Evolutionary conservation across 2,329 filamentous ascomycete species (phyloP).

Genomic region (Claviceps fusiformis): DNA sequence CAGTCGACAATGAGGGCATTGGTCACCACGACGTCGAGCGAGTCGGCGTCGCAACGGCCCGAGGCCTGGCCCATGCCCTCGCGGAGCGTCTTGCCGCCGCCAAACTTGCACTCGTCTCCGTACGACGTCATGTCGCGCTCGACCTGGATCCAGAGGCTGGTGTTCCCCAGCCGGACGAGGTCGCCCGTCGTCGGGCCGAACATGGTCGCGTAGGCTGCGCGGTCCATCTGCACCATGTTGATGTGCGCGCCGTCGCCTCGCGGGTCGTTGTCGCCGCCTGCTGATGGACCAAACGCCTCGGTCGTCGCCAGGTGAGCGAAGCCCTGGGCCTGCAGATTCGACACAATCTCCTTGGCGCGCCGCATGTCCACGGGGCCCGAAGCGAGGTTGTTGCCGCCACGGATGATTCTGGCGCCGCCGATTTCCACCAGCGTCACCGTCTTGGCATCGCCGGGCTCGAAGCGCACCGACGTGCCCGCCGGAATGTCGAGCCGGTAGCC

Average conservation of each 20-base stretch:
- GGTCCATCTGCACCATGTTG: conserved; percentile 56
- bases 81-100: conserved; percentile 82
- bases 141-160: conserved; percentile 80
- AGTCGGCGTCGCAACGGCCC: conserved; percentile 56
- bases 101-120: conserved; percentile 91
- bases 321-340: conserved; percentile 53
- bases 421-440: conserved; percentile 87
- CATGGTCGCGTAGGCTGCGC: conserved; percentile 71
- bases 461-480: conserved; percentile 81
- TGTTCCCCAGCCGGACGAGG: conserved; percentile 65
- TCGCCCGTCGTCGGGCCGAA: conserved; percentile 90
- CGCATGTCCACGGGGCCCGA: conserved; percentile 54
- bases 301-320: conserved; percentile 48
- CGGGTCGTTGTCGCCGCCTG: conserved; percentile 22
- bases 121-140: conserved; percentile 76
- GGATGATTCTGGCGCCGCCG: conserved; percentile 63
- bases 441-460: conserved; percentile 86
- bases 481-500: conserved; percentile 82
- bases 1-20: conserved; percentile 88
- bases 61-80: conserved; percentile 94
- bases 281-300: background rate
- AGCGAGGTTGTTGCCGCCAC: conserved; percentile 72
- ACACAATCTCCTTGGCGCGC: conserved; percentile 51
- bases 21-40: conserved; percentile 72
- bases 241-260: conserved; percentile 37